These are phyloP conservation scores for Chlorencoelia australis DNA, from an alignment of 2,329 filamentous ascomycete genomes.

Conservation along the genomic window DNA sequence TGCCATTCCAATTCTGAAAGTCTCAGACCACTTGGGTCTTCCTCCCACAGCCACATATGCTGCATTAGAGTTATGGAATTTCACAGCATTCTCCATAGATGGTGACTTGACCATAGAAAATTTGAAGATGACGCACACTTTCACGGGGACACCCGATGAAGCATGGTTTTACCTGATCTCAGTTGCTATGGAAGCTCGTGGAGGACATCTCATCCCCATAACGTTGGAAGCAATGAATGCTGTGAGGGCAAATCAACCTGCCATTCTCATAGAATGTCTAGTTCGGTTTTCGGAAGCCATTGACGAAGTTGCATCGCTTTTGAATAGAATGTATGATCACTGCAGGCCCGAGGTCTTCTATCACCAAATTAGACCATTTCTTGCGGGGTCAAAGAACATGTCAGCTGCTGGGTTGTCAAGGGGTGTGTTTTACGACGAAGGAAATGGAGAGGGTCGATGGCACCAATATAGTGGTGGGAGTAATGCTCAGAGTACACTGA, in stretches of 20 bases:
- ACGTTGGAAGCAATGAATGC: conserved; percentile 71
- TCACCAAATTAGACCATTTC: conserved; percentile 74
- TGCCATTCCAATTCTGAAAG: conserved; percentile 63
- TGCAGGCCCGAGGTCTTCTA: conserved; percentile 87
- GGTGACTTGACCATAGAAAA: conserved; percentile 40
- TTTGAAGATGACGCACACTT: conserved; percentile 64
- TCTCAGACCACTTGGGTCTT: conserved; percentile 66
- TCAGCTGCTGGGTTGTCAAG: conserved; percentile 68
- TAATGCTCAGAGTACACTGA: conserved; percentile 85
- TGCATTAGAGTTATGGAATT: conserved; percentile 84
- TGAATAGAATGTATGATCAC: conserved; percentile 80
- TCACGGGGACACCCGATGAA: conserved; percentile 82
- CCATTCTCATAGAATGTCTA: conserved; percentile 52
- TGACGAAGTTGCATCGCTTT: conserved; percentile 53
- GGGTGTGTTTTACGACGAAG: conserved; percentile 77
- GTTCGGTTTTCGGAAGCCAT: conserved; percentile 56
- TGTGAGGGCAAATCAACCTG: conserved; percentile 49
- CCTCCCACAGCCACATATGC: conserved; percentile 89
- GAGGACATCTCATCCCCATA: conserved; percentile 61
- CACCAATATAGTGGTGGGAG: conserved; percentile 78
- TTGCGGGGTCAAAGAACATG: conserved; percentile 93
- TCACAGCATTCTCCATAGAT: conserved; percentile 45
- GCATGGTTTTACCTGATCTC: conserved; percentile 92
- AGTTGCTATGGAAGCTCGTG: conserved; percentile 79
- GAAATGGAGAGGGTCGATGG: conserved; percentile 55